A percentile compares a stretch with the other conserved stretches of the same genome.
phyloP scores from a whole-genome alignment of 345 rosid species.

The Boechera retrofracta region DNA sequence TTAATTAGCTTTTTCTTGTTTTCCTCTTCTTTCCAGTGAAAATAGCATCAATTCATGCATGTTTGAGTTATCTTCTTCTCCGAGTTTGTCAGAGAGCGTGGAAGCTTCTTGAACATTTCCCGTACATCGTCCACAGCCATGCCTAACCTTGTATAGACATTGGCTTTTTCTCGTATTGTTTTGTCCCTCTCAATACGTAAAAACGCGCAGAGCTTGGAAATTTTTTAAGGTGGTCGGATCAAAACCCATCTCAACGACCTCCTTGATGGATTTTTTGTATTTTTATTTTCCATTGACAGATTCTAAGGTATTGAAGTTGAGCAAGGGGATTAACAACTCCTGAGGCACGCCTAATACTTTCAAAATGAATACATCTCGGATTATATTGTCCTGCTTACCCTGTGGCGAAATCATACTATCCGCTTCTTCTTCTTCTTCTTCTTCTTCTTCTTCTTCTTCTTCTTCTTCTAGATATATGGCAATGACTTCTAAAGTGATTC shows the following conservation, averaged over 20 bases:
- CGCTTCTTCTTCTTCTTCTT: neutral
- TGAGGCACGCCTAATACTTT: conserved; percentile 32
- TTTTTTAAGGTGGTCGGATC: conserved; percentile 22
- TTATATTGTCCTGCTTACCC: neutral
- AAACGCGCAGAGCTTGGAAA: conserved; percentile 11
- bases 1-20: too few relatives aligned
- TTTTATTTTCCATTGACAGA: neutral
- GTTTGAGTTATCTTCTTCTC: neutral
- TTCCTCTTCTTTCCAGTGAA: neutral
- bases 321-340: neutral
- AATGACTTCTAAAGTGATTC: neutral
- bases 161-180: conserved; percentile 2
- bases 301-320: neutral
- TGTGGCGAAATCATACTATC: neutral
- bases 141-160: conserved; percentile 25
- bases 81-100: neutral
- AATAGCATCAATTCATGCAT: too few relatives aligned
- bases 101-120: neutral
- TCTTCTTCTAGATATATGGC: conserved; percentile 16
- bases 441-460: neutral
- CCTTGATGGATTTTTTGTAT: conserved; percentile 17
- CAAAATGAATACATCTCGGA: conserved; percentile 8
- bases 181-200: neutral
- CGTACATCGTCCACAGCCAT: neutral
- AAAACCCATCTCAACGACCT: conserved; percentile 19